Evolutionary conservation across 306 rosid genomes (phyloP).

Genomic region (Castanea mollissima): DNA sequence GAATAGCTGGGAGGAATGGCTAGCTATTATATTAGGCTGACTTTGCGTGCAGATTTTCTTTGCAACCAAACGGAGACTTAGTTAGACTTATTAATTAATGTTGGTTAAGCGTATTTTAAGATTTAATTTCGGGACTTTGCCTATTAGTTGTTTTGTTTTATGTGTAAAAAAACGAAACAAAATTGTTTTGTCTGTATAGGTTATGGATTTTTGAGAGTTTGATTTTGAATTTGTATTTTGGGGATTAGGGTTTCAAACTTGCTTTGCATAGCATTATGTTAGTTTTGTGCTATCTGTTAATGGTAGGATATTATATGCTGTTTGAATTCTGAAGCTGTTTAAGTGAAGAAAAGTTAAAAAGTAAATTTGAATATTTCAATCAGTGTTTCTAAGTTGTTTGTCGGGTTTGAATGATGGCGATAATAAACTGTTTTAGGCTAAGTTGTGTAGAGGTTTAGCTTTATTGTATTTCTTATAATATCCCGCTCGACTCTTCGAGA

Average conservation of each 20-base stretch:
- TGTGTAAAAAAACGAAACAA: not conserved
- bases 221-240: not conserved
- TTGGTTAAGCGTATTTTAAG: not conserved
- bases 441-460: not conserved
- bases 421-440: not conserved
- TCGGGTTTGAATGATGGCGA: not conserved
- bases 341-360: not conserved
- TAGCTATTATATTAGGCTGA: not conserved
- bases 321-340: not conserved
- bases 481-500: not conserved
- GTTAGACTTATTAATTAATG: too few species aligned
- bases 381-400: not conserved
- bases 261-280: not conserved
- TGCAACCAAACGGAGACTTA: constrained; percentile 10
- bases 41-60: not conserved
- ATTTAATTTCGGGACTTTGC: not conserved
- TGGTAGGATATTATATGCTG: not conserved
- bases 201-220: not conserved
- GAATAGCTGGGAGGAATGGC: not conserved
- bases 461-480: not conserved
- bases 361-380: not conserved
- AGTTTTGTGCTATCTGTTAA: not conserved
- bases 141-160: not conserved
- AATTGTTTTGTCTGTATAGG: not conserved
- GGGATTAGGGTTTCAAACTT: not conserved